A percentile compares a stretch with the other conserved stretches of the same genome.
Conservation (phyloP, 108 stramenopile species). For the Nitzschia sp. region DNA sequence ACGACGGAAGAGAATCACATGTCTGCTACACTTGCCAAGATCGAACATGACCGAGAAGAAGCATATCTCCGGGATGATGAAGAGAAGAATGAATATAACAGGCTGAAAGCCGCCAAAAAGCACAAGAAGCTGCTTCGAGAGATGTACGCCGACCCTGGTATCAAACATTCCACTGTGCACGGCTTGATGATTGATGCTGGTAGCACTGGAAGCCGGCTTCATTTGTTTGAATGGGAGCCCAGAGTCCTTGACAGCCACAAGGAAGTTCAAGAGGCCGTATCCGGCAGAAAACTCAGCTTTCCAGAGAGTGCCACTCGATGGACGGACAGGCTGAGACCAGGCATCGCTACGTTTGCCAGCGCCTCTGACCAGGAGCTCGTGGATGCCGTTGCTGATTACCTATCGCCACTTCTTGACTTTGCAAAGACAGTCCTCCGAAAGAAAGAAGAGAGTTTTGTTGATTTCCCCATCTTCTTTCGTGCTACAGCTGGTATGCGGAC, state of each 20-base stretch:
- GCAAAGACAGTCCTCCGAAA: slow-evolving; percentile 75
- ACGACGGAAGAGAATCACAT: background rate
- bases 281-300: slow-evolving; percentile 49
- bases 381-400: slow-evolving; percentile 61
- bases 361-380: slow-evolving; percentile 41
- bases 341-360: slow-evolving; percentile 65
- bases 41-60: slow-evolving; percentile 16
- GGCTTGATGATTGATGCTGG: slow-evolving; percentile 93
- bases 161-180: slow-evolving; percentile 43
- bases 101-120: slow-evolving; percentile 36
- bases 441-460: slow-evolving; percentile 58
- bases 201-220: slow-evolving; percentile 85
- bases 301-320: slow-evolving; percentile 79
- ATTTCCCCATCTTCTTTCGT: slow-evolving; percentile 89
- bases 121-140: slow-evolving; percentile 39
- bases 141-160: slow-evolving; percentile 47
- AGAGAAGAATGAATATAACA: slow-evolving; percentile 23
- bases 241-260: slow-evolving; percentile 45
- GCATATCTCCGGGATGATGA: slow-evolving; percentile 4
- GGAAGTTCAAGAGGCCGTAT: slow-evolving; percentile 30
- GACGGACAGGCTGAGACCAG: slow-evolving; percentile 86
- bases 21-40: background rate
- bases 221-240: slow-evolving; percentile 86
- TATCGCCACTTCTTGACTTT: slow-evolving; percentile 82
- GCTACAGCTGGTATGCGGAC: slow-evolving; percentile 95